Evolutionary conservation across 768 basidiomycete genomes (phyloP).

Genomic region (Cystobasidiopsis lactophilus): DNA sequence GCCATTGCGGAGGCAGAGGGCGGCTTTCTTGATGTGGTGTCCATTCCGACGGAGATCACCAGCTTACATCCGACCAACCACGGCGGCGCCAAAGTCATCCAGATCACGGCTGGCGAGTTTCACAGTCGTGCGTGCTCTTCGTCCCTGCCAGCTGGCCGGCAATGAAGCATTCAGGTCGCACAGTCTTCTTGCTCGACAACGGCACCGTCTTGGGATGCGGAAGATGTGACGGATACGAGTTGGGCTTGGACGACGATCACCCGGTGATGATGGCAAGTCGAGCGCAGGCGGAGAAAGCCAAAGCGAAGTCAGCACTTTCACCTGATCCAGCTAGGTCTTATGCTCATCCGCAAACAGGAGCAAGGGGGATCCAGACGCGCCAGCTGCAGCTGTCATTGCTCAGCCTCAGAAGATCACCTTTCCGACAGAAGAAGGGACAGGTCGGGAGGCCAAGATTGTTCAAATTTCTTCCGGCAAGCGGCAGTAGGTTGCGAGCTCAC

Average conservation of each 20-base stretch:
- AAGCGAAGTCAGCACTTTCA: not conserved
- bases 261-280: not conserved
- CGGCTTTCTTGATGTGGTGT: constrained; percentile 20
- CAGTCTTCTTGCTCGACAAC: constrained; percentile 60
- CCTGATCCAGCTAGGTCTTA: not conserved
- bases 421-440: not conserved
- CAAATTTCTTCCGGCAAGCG: not conserved
- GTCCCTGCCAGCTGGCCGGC: no score
- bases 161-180: no score
- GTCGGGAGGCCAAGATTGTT: not conserved
- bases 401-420: not conserved
- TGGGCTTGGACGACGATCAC: constrained; percentile 34
- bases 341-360: not conserved
- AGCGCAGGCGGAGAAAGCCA: not conserved
- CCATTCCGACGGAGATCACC: constrained; percentile 33
- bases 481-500: not conserved
- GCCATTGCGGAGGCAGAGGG: constrained; percentile 32
- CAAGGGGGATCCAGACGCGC: not conserved
- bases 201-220: constrained; percentile 76
- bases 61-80: constrained; percentile 23
- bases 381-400: not conserved
- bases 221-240: constrained; percentile 58
- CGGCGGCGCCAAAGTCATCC: constrained; percentile 27
- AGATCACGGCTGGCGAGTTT: constrained; percentile 43
- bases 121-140: no score